These are phyloP conservation scores for Botrytis tulipae DNA, from an alignment of 2,329 filamentous ascomycete genomes.

Conservation along the genomic window DNA sequence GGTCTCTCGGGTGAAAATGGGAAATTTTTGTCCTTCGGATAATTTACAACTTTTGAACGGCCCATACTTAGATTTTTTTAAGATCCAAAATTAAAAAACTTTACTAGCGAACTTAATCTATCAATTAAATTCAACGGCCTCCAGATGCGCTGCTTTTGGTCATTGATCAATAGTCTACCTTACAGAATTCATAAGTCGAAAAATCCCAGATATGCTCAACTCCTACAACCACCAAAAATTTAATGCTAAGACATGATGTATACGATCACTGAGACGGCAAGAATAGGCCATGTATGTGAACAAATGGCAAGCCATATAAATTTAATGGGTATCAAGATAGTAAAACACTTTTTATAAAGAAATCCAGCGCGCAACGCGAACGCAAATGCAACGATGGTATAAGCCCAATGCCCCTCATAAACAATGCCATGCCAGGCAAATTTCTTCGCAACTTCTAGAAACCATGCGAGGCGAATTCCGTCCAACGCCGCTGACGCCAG, in stretches of 20 bases:
- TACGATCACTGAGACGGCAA: background rate
- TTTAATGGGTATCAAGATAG: background rate
- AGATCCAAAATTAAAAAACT: background rate
- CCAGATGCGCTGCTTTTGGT: background rate
- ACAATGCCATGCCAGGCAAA: background rate
- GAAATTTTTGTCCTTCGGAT: rapidly evolving
- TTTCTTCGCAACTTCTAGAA: background rate
- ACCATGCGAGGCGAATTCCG: background rate
- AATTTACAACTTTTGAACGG: background rate
- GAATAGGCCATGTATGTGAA: background rate
- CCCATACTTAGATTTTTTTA: rapidly evolving
- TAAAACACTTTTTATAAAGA: background rate
- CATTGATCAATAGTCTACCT: background rate
- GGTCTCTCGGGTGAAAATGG: background rate
- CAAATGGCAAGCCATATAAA: background rate
- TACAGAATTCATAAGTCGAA: background rate
- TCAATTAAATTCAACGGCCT: rapidly evolving
- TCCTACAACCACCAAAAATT: too few relatives aligned
- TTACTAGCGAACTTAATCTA: background rate
- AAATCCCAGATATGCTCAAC: background rate
- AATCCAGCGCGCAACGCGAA: background rate
- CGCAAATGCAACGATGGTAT: background rate
- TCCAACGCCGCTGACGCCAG: background rate
- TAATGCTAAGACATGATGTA: background rate
- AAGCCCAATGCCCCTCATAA: background rate